Base-by-base conservation (phyloP, 148 eudicot genomes). In the Camellia lanceoleosa region DNA sequence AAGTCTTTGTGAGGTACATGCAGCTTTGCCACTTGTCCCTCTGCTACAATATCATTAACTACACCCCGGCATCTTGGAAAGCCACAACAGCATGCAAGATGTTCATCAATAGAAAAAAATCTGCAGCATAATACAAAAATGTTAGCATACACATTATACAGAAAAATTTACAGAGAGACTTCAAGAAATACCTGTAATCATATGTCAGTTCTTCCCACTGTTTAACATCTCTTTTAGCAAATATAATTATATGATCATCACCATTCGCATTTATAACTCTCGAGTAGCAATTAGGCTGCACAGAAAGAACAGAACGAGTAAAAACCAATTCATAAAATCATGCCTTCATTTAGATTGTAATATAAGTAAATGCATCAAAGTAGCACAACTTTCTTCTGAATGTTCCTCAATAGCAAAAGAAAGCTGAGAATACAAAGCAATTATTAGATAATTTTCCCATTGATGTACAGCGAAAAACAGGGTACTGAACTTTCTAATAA, bases 11-110 rank as follows among this genome's bases (percentile, higher is more conserved):
- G 85, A 49, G 94, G 90, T 77, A 87, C 98, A 85, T 79, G 75
- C 43, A 90, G 80, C 83, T 91, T 90, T 69, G 89, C 88, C 65
- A 82, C 81, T 86, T 90, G 90, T 86, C 88, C 95, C 83, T 92
- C 92, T 18, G 95, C 88, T 78, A 92, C 98, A 81, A 81, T 68
- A 81, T 95, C 98, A 84, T 92, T 95, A 64, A 95, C 98, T 46
- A 95, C 89, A 74, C 97, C 98, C 13, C 98, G 92, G 82, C 98
- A 95, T 82, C 91, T 89, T 74, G 89, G 81, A 68, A 83, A 86
- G 68, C 98, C 98, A 90, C 98, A 95, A 66, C 80, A 86, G 81
- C 98, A 95, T 76, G 90, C 78, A 78, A 95, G 95, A 78, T 84
- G 90, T 85, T 92, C 95, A 86, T 92, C 98, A 68, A 87, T 85